phyloP scores from a whole-genome alignment of 75 land plant species.

The Isoetes taiwanensis region DNA sequence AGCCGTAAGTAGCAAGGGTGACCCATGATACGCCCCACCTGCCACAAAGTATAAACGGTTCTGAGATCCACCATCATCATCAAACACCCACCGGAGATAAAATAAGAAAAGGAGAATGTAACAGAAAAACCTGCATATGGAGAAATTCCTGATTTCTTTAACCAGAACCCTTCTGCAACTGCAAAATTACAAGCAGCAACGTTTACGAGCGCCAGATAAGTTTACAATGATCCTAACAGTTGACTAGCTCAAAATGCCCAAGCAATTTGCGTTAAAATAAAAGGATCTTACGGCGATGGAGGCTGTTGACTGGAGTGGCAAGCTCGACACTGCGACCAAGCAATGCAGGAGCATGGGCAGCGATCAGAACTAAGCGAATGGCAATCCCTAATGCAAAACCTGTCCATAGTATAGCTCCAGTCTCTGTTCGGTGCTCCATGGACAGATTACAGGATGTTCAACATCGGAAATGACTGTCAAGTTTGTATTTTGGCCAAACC shows the following conservation, averaged over 20 bases:
- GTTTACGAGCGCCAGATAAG: background rate
- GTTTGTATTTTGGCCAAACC: too few relatives aligned
- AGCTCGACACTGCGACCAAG: conserved; percentile 65
- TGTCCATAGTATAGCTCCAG: too few relatives aligned
- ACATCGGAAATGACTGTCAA: too few relatives aligned
- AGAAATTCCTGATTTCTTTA: conserved; percentile 22
- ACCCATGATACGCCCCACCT: conserved; percentile 93
- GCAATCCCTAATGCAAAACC: too few relatives aligned
- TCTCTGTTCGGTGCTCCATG: too few relatives aligned
- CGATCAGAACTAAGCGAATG: conserved; percentile 35
- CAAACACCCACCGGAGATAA: background rate
- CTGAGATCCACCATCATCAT: background rate
- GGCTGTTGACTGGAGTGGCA: conserved; percentile 77
- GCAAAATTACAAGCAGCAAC: background rate
- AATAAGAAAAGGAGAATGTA: background rate
- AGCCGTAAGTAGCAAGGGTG: conserved; percentile 59
- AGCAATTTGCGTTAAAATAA: background rate
- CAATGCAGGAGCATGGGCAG: conserved; percentile 25
- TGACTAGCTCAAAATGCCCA: too few relatives aligned
- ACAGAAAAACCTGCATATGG: conserved; percentile 25
- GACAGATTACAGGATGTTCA: too few relatives aligned
- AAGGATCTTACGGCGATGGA: conserved; percentile 52
- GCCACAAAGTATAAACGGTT: conserved; percentile 7
- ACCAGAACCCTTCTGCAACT: conserved; percentile 32
- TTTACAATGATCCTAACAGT: background rate